Evolutionary conservation across 2,329 filamentous ascomycete species (phyloP).

Genomic region (Fusarium coffeatum): DNA sequence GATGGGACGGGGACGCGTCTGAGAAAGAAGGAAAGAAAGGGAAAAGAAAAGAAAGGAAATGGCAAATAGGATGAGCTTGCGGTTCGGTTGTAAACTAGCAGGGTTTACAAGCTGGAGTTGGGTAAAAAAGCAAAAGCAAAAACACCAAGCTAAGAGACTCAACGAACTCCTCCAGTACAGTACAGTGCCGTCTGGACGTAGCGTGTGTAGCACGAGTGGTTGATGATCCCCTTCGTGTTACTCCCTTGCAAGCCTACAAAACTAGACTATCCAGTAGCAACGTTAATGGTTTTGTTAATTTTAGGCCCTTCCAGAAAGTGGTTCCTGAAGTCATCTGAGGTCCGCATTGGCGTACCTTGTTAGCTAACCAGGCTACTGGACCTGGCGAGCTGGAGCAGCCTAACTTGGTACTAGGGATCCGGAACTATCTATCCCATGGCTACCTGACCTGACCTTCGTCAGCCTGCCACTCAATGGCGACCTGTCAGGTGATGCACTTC

Average conservation of each 20-base stretch:
- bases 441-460: neutral
- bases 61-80: conserved; percentile 2
- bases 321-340: neutral
- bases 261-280: conserved; percentile 7
- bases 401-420: neutral
- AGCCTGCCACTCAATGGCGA: neutral
- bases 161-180: neutral
- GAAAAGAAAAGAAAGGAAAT: neutral
- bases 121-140: conserved; percentile 24
- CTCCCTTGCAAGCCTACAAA: conserved; percentile 4
- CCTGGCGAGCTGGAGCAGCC: neutral
- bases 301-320: conserved; percentile 11
- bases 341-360: conserved; percentile 1
- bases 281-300: conserved; percentile 12
- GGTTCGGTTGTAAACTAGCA: conserved; percentile 4
- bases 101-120: conserved; percentile 6
- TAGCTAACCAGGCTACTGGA: neutral
- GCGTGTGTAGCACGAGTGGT: conserved; percentile 2
- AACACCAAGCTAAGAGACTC: conserved; percentile 9
- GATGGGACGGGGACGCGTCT: neutral
- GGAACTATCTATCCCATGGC: neutral
- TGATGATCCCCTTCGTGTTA: conserved; percentile 23
- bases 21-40: conserved; percentile 4
- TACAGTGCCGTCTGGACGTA: neutral
- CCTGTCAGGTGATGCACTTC: neutral